Base-by-base conservation (phyloP, 805 yeast genomes). In the Kurtzmaniella cleridarum region DNA sequence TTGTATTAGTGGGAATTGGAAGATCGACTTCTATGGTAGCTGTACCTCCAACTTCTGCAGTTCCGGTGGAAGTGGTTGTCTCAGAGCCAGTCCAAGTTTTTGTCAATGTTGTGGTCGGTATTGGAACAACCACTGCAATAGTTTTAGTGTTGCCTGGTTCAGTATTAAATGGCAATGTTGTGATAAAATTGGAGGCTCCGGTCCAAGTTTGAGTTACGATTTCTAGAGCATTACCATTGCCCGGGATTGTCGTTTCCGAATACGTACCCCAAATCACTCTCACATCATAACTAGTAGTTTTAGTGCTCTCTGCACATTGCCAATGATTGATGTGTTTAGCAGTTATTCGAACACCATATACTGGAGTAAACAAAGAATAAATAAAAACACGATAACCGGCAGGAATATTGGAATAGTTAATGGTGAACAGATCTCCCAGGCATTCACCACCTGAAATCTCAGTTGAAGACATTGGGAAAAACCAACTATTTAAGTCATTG, bases 331-430 rank as follows among this genome's bases (percentile, higher is more conserved):
- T 38, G 40, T 54, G 46, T 4, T 39, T 46, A 31, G 42, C 44
- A n/a, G 24, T 15, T 2, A 23, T 23, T 14, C n/a, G n/a, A n/a
- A n/a, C n/a, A n/a, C n/a, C n/a, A n/a, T n/a, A 11, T 3, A 24
- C 24, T 32, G 34, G 31, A 3, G 35, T 16, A 15, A 28, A 32
- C 5, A 40, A 32, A 23, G 35, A 43, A 33, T 47, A 50, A 27
- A 56, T 42, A 36, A 47, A 59, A 8, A 59, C 56, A 16, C 60
- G 42, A 41, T 46, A 54, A 1, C 64, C 65, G 2, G 60, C 58
- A 7, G 64, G 62, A 18, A 59, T 33, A 36, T 50, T 51, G 3
- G 24, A 17, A 41, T n/a, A n/a, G n/a, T n/a, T n/a, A n/a, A n/a
- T n/a, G n/a, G n/a, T n/a, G n/a, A n/a, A n/a, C n/a, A n/a, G n/a